Evolutionary conservation across 2,329 filamentous ascomycete genomes (phyloP), one percentile per base, ranked within the genome.

Genomic region (Alternaria incomplexa): DNA sequence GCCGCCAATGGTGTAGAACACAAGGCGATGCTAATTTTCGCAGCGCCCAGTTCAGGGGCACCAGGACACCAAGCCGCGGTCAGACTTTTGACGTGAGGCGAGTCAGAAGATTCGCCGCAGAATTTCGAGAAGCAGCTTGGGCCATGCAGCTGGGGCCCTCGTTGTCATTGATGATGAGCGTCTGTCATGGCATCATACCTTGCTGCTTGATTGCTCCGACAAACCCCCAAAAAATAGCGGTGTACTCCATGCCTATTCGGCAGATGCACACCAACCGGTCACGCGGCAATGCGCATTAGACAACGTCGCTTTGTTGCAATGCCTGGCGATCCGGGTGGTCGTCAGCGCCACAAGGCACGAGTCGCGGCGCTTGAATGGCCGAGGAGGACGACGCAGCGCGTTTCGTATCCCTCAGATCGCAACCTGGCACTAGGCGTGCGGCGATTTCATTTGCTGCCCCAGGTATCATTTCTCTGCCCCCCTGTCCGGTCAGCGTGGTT

Each of bases 341-440:
- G 64, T 66, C 69, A 67, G 65, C 63, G 65, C 64, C 48, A 45
- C 91, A 93, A 2, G 88, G 0, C 90, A 92, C 22, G 97, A 97
- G 75, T 90, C 93, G 0, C 89, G 65, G 92, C 58, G 91, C 93
- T 1, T 58, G 54, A 55, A 17, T 59, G 55, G 56, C 60, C 60
- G 44, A 66, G 50, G 67, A 68, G 48, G 69, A 71, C 63, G 68
- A 70, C 68, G 63, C 69, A 68, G 65, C 66, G 71, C 62, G 71
- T 77, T 73, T 76, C 73, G 73, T 64, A 55, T 66, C 61, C 48
- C 61, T 52, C 65, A 61, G 59, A 65, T 61, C 58, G 51, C 58
- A 40, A 10, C 51, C 61, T 61, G 64, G 50, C 61, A 30, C 59
- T 57, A 63, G 60, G 64, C 61, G 57, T 56, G 65, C 74, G 63